Evolutionary conservation across 2,329 filamentous ascomycete genomes (phyloP).

Genomic region (Pseudocercospora pini-densiflorae): DNA sequence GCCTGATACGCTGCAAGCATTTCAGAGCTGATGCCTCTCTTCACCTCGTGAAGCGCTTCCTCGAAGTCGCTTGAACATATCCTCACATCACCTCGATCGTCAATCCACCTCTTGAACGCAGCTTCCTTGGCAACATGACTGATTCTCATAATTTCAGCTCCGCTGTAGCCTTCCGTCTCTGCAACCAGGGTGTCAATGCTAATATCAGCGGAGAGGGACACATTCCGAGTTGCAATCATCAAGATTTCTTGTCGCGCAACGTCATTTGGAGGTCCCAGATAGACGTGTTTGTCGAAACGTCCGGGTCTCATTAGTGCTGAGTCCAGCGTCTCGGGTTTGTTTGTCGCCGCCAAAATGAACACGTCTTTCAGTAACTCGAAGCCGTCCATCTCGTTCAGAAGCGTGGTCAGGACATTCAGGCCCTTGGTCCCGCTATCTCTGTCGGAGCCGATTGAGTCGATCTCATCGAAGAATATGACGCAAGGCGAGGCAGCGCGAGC

Average conservation of each 20-base stretch:
- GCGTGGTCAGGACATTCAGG: slow-evolving; percentile 84
- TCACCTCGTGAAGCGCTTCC: slow-evolving; percentile 47
- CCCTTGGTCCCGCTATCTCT: slow-evolving; percentile 56
- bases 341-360: slow-evolving; percentile 87
- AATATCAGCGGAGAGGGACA: slow-evolving; percentile 66
- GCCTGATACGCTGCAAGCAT: slow-evolving; percentile 64
- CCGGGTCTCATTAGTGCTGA: slow-evolving; percentile 84
- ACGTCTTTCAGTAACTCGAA: slow-evolving; percentile 85
- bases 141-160: slow-evolving; percentile 76
- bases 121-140: slow-evolving; percentile 45
- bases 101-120: slow-evolving; percentile 18
- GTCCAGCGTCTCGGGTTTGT: slow-evolving; percentile 84
- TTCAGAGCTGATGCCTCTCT: slow-evolving; percentile 62
- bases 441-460: slow-evolving; percentile 77
- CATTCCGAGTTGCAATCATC: slow-evolving; percentile 65
- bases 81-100: slow-evolving; percentile 40
- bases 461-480: slow-evolving; percentile 97
- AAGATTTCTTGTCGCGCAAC: slow-evolving; percentile 78
- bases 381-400: slow-evolving; percentile 95
- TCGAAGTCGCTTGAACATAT: slow-evolving; percentile 52
- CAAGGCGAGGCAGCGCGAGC: slow-evolving; percentile 84
- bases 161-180: slow-evolving; percentile 77
- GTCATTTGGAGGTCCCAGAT: slow-evolving; percentile 79
- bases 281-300: slow-evolving; percentile 81
- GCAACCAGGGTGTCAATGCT: slow-evolving; percentile 67